Conservation (phyloP, 306 rosid genomes). For the Gynostemma pentaphyllum region DNA sequence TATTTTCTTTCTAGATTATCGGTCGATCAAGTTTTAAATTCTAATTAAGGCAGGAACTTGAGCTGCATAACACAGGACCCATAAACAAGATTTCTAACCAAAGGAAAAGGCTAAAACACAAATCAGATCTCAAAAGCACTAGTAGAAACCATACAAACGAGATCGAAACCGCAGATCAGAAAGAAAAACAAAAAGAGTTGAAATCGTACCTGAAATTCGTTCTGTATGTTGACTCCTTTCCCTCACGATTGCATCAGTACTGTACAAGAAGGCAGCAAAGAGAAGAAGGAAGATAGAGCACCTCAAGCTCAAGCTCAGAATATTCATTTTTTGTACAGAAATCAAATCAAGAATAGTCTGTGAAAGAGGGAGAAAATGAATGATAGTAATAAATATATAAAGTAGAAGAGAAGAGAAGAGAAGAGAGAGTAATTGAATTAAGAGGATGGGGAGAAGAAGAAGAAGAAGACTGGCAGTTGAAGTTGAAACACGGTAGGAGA, state of each 20-base stretch:
- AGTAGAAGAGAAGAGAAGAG: not conserved
- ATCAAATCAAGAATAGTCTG: constrained; percentile 1
- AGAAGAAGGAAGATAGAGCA: constrained; percentile 34
- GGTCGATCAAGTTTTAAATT: too few relatives aligned
- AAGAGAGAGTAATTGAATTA: constrained; percentile 3
- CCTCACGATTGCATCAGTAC: constrained; percentile 36
- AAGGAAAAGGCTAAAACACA: not conserved
- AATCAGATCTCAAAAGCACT: not conserved
- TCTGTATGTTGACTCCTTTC: constrained; percentile 63
- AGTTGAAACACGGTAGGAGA: not conserved
- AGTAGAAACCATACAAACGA: not conserved
- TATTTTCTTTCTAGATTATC: too few relatives aligned
- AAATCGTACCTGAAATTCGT: constrained; percentile 69
- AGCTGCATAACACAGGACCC: not conserved
- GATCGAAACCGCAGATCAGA: not conserved
- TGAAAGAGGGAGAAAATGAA: not conserved
- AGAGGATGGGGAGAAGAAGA: not conserved
- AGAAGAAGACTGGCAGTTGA: not conserved
- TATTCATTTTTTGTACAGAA: constrained; percentile 25
- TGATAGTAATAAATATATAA: not conserved
- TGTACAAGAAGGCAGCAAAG: constrained; percentile 31
- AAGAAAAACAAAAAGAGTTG: not conserved
- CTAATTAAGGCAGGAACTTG: not conserved
- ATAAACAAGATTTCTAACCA: not conserved
- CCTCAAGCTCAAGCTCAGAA: constrained; percentile 45